phyloP scores from a whole-genome alignment of 192 early-diverging fungal species.

The Chytriomyces confervae region DNA sequence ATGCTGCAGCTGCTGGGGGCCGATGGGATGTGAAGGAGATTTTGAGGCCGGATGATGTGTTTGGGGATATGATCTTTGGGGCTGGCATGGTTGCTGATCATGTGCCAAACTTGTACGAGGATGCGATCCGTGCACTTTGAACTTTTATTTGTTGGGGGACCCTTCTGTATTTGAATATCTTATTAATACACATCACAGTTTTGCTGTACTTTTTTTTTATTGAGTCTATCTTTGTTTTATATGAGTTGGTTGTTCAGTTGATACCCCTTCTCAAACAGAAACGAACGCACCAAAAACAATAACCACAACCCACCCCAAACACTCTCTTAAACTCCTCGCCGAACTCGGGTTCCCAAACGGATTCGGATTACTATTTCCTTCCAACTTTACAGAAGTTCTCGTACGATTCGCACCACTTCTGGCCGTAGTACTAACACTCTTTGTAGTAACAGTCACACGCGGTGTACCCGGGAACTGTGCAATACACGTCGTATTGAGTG shows the following conservation, averaged over 20 bases:
- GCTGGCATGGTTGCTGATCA: constrained; percentile 37
- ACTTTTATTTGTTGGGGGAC: no score
- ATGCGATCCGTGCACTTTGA: constrained; percentile 8
- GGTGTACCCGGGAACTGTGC: background rate
- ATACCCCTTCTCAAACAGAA: background rate
- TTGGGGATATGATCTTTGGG: constrained; percentile 48
- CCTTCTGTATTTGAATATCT: no score
- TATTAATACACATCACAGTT: no score
- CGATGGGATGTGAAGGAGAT: constrained; percentile 36
- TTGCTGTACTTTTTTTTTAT: no score
- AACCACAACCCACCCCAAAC: background rate
- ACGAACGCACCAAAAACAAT: background rate
- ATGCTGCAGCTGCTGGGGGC: background rate
- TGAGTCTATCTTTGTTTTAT: background rate
- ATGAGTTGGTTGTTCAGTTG: background rate
- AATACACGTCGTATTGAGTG: background rate
- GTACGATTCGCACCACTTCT: background rate
- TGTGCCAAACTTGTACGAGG: constrained; percentile 41
- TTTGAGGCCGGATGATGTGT: constrained; percentile 17
- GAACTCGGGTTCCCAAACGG: background rate
- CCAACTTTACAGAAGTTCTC: background rate
- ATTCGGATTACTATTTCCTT: background rate
- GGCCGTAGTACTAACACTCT: background rate
- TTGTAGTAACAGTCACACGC: background rate
- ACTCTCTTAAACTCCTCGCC: background rate